Percentiles rank a stretch among this genome's conserved stretches.
These are phyloP conservation scores for Penicillium sp. DNA, from an alignment of 2,329 filamentous ascomycete species.

Conservation along the genomic window DNA sequence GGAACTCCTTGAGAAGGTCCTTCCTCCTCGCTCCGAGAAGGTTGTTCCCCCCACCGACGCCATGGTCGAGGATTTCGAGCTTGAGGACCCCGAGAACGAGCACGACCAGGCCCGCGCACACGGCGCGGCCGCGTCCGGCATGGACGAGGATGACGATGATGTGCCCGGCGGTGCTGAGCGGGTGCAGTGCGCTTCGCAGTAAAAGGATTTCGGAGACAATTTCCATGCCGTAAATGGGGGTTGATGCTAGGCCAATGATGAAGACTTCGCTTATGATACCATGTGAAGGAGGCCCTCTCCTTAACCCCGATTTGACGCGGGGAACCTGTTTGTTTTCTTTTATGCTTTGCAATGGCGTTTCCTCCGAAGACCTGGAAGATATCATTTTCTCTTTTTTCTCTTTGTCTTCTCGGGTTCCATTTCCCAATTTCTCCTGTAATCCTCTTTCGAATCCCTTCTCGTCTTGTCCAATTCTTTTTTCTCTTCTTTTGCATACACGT, in stretches of 20 bases:
- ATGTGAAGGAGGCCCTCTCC: slow-evolving; percentile 25
- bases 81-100: slow-evolving; percentile 80
- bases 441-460: slow-evolving; percentile 12
- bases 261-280: slow-evolving; percentile 41
- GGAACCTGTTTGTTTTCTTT: slow-evolving; percentile 27
- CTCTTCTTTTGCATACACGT: slow-evolving; percentile 8
- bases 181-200: slow-evolving; percentile 55
- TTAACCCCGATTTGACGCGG: slow-evolving; percentile 22
- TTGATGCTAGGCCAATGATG: slow-evolving; percentile 30
- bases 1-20: slow-evolving; percentile 74
- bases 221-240: slow-evolving; percentile 15
- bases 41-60: slow-evolving; percentile 72
- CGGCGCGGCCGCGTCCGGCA: slow-evolving; percentile 56
- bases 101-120: slow-evolving; percentile 65
- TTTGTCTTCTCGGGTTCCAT: slow-evolving; percentile 16
- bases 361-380: slow-evolving; percentile 35
- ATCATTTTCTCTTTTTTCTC: slow-evolving; percentile 20
- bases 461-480: not conserved
- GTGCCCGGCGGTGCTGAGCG: slow-evolving; percentile 51
- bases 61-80: slow-evolving; percentile 85
- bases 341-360: slow-evolving; percentile 40
- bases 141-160: slow-evolving; percentile 71
- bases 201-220: slow-evolving; percentile 26
- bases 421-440: slow-evolving; percentile 15
- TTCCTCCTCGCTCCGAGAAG: slow-evolving; percentile 70